Percentiles rank a stretch among this genome's conserved stretches.
phyloP scores from a whole-genome alignment of 2,329 filamentous ascomycete species.

The Tolypocladium ophioglossoides region DNA sequence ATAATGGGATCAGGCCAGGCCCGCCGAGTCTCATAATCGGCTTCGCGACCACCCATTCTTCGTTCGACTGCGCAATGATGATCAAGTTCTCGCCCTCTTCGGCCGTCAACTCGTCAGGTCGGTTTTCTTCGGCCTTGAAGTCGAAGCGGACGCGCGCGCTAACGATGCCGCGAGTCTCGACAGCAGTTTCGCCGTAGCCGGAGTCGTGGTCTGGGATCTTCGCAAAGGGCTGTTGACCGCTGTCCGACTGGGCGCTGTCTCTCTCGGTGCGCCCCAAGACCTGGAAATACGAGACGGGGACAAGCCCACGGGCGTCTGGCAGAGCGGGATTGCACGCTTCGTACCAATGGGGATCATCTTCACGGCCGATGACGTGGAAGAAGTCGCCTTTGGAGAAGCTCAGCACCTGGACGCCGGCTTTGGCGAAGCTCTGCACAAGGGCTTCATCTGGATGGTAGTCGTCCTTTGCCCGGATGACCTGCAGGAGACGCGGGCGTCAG shows the following conservation, averaged over 20 bases:
- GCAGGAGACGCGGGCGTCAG: conserved; percentile 3
- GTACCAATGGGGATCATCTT: conserved; percentile 94
- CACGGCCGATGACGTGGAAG: conserved; percentile 92
- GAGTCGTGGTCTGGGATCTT: conserved; percentile 77
- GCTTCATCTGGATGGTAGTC: conserved; percentile 69
- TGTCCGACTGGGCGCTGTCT: conserved; percentile 67
- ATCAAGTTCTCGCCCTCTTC: conserved; percentile 95
- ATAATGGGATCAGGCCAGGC: conserved; percentile 89
- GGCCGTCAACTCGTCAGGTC: conserved; percentile 82
- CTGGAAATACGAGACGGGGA: conserved; percentile 92
- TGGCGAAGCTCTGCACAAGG: conserved; percentile 82
- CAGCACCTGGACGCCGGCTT: conserved; percentile 66
- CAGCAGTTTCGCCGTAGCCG: conserved; percentile 50
- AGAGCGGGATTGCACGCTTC: conserved; percentile 93
- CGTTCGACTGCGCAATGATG: conserved; percentile 95
- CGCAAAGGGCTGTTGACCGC: conserved; percentile 33
- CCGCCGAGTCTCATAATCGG: conserved; percentile 96
- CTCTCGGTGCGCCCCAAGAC: conserved; percentile 83
- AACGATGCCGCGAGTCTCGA: conserved; percentile 69
- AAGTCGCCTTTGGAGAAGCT: conserved; percentile 94
- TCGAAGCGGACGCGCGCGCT: conserved; percentile 97
- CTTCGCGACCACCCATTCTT: conserved; percentile 98
- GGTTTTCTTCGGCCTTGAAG: conserved; percentile 75
- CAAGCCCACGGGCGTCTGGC: conserved; percentile 77
- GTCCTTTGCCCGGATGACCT: conserved; percentile 97